phyloP scores from a whole-genome alignment of 768 basidiomycete genomes.

The Suillus discolor region DNA sequence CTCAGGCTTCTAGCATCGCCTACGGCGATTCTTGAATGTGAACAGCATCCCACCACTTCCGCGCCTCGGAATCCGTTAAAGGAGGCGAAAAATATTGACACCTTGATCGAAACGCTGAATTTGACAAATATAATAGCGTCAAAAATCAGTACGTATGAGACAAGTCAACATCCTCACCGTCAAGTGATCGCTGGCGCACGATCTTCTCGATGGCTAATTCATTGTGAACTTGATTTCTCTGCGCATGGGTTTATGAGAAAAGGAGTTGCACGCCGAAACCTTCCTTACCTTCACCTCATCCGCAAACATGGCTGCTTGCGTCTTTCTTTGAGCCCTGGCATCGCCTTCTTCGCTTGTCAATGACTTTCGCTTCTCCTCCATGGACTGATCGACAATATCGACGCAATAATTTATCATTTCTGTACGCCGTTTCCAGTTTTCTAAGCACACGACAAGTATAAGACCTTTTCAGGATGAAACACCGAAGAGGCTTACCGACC shows the following conservation, averaged over 20 bases:
- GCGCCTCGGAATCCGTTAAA: slow-evolving; percentile 55
- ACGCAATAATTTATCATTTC: slow-evolving; percentile 80
- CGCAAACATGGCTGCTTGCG: slow-evolving; percentile 59
- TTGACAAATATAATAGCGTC: slow-evolving; percentile 18
- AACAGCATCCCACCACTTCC: slow-evolving; percentile 55
- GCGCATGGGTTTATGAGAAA: slow-evolving; percentile 3
- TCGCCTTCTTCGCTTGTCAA: slow-evolving; percentile 47
- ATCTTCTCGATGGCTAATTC: slow-evolving; percentile 75
- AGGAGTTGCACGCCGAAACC: slow-evolving; percentile 15
- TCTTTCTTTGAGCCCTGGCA: slow-evolving; percentile 47
- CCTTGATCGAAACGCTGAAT: slow-evolving; percentile 71
- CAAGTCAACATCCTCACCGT: slow-evolving; percentile 50
- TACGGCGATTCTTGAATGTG: slow-evolving; percentile 35
- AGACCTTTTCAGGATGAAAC: slow-evolving; percentile 14
- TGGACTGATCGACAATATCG: slow-evolving; percentile 63
- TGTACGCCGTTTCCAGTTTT: slow-evolving; percentile 73
- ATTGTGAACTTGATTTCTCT: slow-evolving; percentile 77
- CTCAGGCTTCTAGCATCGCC: slow-evolving; percentile 11
- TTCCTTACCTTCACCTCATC: slow-evolving; percentile 70
- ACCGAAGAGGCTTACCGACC: slow-evolving; percentile 54
- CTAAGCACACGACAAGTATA: slow-evolving; percentile 33
- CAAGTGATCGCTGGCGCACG: slow-evolving; percentile 66
- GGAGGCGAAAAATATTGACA: slow-evolving; percentile 82
- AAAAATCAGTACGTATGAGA: slow-evolving; percentile 13
- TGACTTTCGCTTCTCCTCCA: slow-evolving; percentile 54